A percentile compares a stretch with the other conserved stretches of the same genome.
Evolutionary conservation across 2,329 filamentous ascomycete species (phyloP).

Genomic region (Talaromyces sp.): DNA sequence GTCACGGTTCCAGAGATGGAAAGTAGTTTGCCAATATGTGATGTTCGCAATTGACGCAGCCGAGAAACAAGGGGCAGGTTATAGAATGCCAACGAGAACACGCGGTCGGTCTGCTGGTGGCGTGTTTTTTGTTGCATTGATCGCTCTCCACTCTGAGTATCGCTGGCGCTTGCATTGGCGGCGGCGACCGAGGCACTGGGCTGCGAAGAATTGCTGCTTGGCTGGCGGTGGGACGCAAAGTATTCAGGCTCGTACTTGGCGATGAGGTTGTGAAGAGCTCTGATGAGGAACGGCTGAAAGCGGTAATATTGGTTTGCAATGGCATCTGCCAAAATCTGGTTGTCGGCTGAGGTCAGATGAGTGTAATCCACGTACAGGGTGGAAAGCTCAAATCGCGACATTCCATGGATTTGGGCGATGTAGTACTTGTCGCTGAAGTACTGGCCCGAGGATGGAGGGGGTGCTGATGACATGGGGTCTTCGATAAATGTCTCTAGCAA

Average conservation of each 20-base stretch:
- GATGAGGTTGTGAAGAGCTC: constrained; percentile 86
- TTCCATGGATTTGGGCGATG: constrained; percentile 60
- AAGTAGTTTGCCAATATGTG: constrained; percentile 85
- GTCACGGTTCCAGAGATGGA: constrained; percentile 97
- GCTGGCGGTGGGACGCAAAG: constrained; percentile 86
- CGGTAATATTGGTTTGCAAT: constrained; percentile 91
- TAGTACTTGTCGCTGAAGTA: constrained; percentile 60
- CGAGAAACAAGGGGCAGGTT: constrained; percentile 84
- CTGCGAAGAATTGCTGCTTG: constrained; percentile 62
- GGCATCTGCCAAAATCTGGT: constrained; percentile 76
- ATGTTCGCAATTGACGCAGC: constrained; percentile 77
- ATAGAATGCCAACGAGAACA: constrained; percentile 91
- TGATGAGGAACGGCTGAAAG: constrained; percentile 84
- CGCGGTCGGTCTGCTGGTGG: constrained; percentile 93
- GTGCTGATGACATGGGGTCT: constrained; percentile 43
- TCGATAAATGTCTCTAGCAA: constrained; percentile 59
- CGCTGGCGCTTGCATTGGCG: constrained; percentile 57
- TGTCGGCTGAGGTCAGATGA: constrained; percentile 71
- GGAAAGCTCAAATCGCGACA: constrained; percentile 57
- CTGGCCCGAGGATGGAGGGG: constrained; percentile 48
- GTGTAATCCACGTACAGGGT: constrained; percentile 66
- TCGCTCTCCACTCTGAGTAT: constrained; percentile 49
- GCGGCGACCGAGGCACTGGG: constrained; percentile 61
- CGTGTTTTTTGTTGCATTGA: constrained; percentile 65
- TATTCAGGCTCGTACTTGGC: constrained; percentile 92